Evolutionary conservation across 306 rosid genomes (phyloP), one percentile per base, ranked within the genome.

Genomic region (Begonia loranthoides): DNA sequence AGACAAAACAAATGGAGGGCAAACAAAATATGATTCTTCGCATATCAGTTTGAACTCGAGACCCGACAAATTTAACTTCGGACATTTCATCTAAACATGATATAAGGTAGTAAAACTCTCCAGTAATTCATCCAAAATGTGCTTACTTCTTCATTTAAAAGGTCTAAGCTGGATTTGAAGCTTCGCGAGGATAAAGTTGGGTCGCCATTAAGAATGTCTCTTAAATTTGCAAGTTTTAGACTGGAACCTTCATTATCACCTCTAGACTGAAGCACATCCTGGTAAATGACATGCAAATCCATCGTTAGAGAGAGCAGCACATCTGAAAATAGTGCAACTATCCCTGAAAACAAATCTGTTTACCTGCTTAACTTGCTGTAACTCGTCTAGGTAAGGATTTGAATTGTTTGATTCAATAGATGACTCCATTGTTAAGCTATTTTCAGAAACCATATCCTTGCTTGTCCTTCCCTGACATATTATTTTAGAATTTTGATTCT

Each of bases 91-190:
- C 28, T 22, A 28, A 28, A 28, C 36, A 28, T 28, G 36, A 8
- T 28, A 8, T 28, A 28, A 28, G 36, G 9, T 4, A 28, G 36
- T 28, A 28, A 28, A 28, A 28, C 36, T 28, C 9, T 28, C 36
- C 36, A 28, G 9, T 28, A 3, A 28, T 28, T 28, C 36, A 28
- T 4, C 36, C 36, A 28, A 0, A 28, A 28, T 28, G 36, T 28
- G 55, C 44, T 16, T 65, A 92, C 99, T 94, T 87, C 96, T 60
- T 76, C 74, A 51, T 71, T 75, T 67, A 92, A 64, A 66, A 64
- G 78, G 47, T 80, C 96, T 73, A 92, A 66, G 80, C 96, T 79
- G 63, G 87, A 83, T 64, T 72, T 92, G 70, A 86, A 62, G 69
- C 72, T 76, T 59, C 64, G 53, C 49, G 69, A 68, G 49, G 61